Evolutionary conservation across 2,329 filamentous ascomycete genomes (phyloP).

Genomic region (Fusarium proliferatum): DNA sequence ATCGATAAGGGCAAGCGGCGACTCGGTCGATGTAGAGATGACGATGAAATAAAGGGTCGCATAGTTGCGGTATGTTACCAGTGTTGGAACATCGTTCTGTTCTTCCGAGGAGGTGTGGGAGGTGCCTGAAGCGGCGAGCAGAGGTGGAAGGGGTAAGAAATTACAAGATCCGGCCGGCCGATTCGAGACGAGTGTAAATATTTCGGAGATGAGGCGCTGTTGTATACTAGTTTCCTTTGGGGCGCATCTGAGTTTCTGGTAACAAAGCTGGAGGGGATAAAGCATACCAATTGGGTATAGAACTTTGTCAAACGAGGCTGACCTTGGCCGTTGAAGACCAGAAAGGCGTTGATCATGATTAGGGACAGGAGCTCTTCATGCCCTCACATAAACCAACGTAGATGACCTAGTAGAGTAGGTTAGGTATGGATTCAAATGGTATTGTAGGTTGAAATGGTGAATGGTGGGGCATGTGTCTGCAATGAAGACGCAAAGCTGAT

Average conservation of each 20-base stretch:
- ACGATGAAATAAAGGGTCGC: slow-evolving; percentile 99
- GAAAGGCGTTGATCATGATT: slow-evolving; percentile 95
- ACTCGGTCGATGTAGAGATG: slow-evolving; percentile 96
- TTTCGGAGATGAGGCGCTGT: slow-evolving; percentile 95
- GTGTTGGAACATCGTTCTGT: slow-evolving; percentile 89
- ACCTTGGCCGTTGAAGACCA: slow-evolving; percentile 98
- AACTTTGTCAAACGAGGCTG: slow-evolving; percentile 98
- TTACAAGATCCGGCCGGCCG: slow-evolving; percentile 94
- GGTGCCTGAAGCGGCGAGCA: slow-evolving; percentile 72
- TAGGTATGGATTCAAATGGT: neutral
- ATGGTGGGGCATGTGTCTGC: slow-evolving; percentile 37
- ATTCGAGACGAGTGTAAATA: slow-evolving; percentile 94
- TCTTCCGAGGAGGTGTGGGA: slow-evolving; percentile 73
- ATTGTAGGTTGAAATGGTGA: slow-evolving; percentile 13
- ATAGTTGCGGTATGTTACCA: slow-evolving; percentile 98
- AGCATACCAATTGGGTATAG: slow-evolving; percentile 88
- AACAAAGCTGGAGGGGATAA: neutral
- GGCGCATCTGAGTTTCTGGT: slow-evolving; percentile 8
- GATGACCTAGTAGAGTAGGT: neutral
- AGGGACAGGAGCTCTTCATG: slow-evolving; percentile 36
- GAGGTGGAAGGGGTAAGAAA: slow-evolving; percentile 84
- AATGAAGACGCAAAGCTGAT: slow-evolving; percentile 26
- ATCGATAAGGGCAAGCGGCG: slow-evolving; percentile 92
- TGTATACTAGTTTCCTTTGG: slow-evolving; percentile 93
- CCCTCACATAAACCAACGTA: slow-evolving; percentile 1